These are phyloP conservation scores for Penicillium sp. DNA, from an alignment of 2,329 filamentous ascomycete species.

Conservation along the genomic window DNA sequence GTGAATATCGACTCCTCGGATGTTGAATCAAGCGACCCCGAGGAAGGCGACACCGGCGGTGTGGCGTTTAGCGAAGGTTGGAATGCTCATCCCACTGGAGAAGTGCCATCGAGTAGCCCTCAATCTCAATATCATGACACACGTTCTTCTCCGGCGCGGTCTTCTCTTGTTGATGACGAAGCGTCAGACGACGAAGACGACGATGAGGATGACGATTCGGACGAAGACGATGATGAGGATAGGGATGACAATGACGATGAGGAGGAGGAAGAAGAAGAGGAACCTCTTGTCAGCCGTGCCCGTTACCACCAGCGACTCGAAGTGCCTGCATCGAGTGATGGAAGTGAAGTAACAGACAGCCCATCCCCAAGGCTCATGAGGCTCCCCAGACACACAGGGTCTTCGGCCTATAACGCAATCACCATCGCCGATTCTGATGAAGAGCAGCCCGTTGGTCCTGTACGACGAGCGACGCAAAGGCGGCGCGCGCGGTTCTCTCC, in stretches of 20 bases:
- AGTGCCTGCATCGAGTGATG: conserved; percentile 16
- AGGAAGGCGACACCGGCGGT: conserved; percentile 26
- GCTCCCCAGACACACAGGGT: conserved; percentile 16
- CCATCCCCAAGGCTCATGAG: conserved; percentile 20
- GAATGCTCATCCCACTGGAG: neutral
- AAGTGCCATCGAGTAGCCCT: neutral
- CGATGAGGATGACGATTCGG: neutral
- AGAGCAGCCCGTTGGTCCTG: conserved; percentile 33
- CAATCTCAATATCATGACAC: conserved; percentile 8
- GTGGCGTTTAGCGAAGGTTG: neutral
- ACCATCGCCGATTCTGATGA: conserved; percentile 34
- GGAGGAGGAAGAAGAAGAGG: conserved; percentile 4
- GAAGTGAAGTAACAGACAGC: conserved; percentile 20
- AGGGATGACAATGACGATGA: neutral
- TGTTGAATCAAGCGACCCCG: conserved; percentile 11
- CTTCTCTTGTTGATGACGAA: conserved; percentile 8
- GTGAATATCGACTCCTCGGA: conserved; percentile 15
- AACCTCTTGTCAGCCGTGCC: conserved; percentile 5
- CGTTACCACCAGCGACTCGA: neutral
- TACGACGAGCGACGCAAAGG: conserved; percentile 30
- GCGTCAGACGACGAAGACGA: conserved; percentile 1
- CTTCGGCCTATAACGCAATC: conserved; percentile 25
- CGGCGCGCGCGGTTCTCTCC: conserved; percentile 30
- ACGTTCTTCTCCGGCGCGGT: conserved; percentile 3
- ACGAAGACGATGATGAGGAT: conserved; percentile 2